These are phyloP conservation scores for Multifurca ochricompacta DNA, from an alignment of 768 basidiomycete species.

Conservation along the genomic window DNA sequence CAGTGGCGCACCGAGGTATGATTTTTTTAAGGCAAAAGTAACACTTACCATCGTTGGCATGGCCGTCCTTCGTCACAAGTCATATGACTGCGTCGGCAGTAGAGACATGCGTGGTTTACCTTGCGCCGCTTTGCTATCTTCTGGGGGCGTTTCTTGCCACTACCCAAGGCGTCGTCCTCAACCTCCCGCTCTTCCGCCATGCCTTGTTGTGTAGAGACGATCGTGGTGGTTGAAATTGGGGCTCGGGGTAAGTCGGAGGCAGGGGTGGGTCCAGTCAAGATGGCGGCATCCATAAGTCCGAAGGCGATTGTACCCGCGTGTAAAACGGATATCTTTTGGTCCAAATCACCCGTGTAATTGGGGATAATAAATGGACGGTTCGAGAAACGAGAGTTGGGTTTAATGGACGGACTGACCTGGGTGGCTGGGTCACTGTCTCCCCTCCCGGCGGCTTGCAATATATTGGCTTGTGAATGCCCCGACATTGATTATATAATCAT, in stretches of 20 bases:
- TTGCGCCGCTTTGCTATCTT: conserved; percentile 60
- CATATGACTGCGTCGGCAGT: conserved; percentile 90
- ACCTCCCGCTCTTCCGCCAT: neutral
- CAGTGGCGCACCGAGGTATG: neutral
- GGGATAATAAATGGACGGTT: too few species aligned
- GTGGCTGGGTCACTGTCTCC: too few species aligned
- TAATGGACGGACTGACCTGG: too few species aligned
- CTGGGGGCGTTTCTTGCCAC: conserved; percentile 35
- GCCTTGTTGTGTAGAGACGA: neutral
- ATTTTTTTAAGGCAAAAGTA: neutral
- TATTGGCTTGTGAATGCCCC: too few species aligned
- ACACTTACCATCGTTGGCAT: conserved; percentile 86
- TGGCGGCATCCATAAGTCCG: neutral
- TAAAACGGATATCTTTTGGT: too few species aligned
- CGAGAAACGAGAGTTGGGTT: too few species aligned
- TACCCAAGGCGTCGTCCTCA: conserved; percentile 29
- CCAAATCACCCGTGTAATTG: neutral
- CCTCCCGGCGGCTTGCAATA: too few species aligned
- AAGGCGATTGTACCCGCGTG: too few species aligned
- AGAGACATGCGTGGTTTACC: conserved; percentile 89
- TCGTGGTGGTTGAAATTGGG: neutral
- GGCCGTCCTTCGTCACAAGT: conserved; percentile 85
- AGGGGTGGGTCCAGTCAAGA: conserved; percentile 1
- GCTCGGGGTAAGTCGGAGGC: neutral
- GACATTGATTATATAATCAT: too few species aligned